phyloP scores from a whole-genome alignment of 2,329 filamentous ascomycete genomes.

The Aspergillus bombycis region DNA sequence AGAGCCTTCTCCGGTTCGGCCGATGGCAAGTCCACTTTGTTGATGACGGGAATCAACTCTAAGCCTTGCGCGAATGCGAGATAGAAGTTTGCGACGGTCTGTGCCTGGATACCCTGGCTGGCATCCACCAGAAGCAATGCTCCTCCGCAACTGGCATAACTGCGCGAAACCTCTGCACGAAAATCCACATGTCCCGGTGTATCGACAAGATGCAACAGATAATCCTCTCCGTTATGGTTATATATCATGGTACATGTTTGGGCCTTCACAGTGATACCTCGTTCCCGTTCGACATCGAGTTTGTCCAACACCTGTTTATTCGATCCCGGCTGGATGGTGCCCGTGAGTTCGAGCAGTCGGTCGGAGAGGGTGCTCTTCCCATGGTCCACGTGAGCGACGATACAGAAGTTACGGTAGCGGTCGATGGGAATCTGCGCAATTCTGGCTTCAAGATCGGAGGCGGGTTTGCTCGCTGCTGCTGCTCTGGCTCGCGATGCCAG shows the following conservation, averaged over 20 bases:
- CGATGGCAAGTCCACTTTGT: constrained; percentile 92
- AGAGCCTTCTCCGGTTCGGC: constrained; percentile 85
- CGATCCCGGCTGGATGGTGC: constrained; percentile 80
- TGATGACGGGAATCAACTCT: constrained; percentile 85
- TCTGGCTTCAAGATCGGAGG: constrained; percentile 61
- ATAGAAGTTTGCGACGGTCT: constrained; percentile 98
- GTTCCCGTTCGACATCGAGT: constrained; percentile 91
- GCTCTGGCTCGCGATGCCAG: constrained; percentile 24
- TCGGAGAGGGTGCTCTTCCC: constrained; percentile 96
- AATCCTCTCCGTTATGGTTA: constrained; percentile 81
- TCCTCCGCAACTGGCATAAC: constrained; percentile 94
- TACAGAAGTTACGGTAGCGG: constrained; percentile 87
- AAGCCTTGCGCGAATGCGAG: constrained; percentile 92
- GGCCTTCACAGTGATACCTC: constrained; percentile 97
- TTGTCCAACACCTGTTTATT: constrained; percentile 98
- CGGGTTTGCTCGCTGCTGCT: constrained; percentile 25
- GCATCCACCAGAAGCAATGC: constrained; percentile 92
- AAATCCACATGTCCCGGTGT: constrained; percentile 98
- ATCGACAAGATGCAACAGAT: constrained; percentile 92
- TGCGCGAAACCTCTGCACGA: constrained; percentile 90
- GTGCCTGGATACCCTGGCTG: constrained; percentile 93
- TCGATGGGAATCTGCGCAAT: constrained; percentile 56
- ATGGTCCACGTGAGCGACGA: constrained; percentile 98
- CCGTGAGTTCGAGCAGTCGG: constrained; percentile 87
- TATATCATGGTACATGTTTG: constrained; percentile 99